A percentile compares a stretch with the other conserved stretches of the same genome.
Conservation (phyloP, 768 basidiomycete species). For the Amanita rubescens region DNA sequence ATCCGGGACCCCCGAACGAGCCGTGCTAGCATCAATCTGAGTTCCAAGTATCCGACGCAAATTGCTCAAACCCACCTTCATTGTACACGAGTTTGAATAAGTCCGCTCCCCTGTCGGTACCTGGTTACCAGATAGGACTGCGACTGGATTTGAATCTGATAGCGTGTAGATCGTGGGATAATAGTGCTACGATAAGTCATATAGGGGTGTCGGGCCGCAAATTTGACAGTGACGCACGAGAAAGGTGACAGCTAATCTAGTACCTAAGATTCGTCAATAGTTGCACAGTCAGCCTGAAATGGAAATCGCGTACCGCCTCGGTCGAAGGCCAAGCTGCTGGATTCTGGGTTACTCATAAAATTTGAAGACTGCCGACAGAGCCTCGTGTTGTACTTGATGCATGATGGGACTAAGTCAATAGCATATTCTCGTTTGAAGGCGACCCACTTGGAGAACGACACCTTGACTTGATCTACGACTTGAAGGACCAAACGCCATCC, state of each 20-base stretch:
- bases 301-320: conserved; percentile 42
- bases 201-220: conserved; percentile 10
- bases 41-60: background rate
- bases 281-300: background rate
- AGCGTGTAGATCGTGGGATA: conserved; percentile 64
- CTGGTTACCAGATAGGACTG: conserved; percentile 54
- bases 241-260: conserved; percentile 57
- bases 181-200: conserved; percentile 40
- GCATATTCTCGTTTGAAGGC: background rate
- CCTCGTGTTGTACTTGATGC: conserved; percentile 32
- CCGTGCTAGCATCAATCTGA: conserved; percentile 46
- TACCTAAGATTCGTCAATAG: conserved; percentile 32
- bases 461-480: conserved; percentile 39
- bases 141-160: conserved; percentile 62
- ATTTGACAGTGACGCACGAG: conserved; percentile 33
- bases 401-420: background rate
- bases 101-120: conserved; percentile 38
- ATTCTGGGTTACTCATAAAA: conserved; percentile 52
- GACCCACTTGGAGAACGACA: conserved; percentile 44
- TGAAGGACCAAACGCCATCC: conserved; percentile 65
- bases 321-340: conserved; percentile 64
- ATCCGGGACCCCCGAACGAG: conserved; percentile 58
- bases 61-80: conserved; percentile 48
- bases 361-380: conserved; percentile 31
- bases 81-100: conserved; percentile 70